phyloP scores from a whole-genome alignment of 805 yeast species.

The Lipomyces orientalis region DNA sequence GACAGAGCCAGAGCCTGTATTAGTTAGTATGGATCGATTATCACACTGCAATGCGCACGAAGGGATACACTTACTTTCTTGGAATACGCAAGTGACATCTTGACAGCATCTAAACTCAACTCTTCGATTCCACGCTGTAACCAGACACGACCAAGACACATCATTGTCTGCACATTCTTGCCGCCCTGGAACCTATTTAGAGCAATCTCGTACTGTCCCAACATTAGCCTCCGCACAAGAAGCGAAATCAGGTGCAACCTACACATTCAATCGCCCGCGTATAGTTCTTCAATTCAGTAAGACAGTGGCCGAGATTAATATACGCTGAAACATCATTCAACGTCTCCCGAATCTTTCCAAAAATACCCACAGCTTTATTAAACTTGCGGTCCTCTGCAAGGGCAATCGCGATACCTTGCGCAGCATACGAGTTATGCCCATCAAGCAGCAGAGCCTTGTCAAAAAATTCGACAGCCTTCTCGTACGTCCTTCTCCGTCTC shows the following conservation, averaged over 20 bases:
- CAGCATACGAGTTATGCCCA: conserved; percentile 88
- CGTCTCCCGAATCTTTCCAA: conserved; percentile 88
- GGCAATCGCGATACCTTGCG: conserved; percentile 94
- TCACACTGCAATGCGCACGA: background rate
- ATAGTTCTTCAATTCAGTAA: conserved; percentile 79
- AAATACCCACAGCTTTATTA: conserved; percentile 79
- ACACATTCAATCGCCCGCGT: conserved; percentile 77
- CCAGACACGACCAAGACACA: conserved; percentile 89
- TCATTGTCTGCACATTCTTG: conserved; percentile 67
- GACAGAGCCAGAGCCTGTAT: conserved; percentile 57
- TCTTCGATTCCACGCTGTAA: conserved; percentile 74
- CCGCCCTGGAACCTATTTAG: conserved; percentile 63
- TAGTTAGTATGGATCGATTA: background rate
- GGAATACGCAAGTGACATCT: conserved; percentile 67
- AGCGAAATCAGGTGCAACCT: conserved; percentile 31
- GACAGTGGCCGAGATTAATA: conserved; percentile 86
- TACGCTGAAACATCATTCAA: conserved; percentile 81
- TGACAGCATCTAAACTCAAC: conserved; percentile 63
- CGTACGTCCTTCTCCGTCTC: conserved; percentile 73
- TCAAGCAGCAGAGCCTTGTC: conserved; percentile 87
- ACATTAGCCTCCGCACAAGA: conserved; percentile 2
- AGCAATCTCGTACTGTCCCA: conserved; percentile 71
- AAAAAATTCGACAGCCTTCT: conserved; percentile 89
- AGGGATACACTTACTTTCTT: background rate
- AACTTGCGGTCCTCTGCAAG: conserved; percentile 74